These are phyloP conservation scores for Cubamyces lactineus DNA, from an alignment of 768 basidiomycete genomes.

Conservation along the genomic window DNA sequence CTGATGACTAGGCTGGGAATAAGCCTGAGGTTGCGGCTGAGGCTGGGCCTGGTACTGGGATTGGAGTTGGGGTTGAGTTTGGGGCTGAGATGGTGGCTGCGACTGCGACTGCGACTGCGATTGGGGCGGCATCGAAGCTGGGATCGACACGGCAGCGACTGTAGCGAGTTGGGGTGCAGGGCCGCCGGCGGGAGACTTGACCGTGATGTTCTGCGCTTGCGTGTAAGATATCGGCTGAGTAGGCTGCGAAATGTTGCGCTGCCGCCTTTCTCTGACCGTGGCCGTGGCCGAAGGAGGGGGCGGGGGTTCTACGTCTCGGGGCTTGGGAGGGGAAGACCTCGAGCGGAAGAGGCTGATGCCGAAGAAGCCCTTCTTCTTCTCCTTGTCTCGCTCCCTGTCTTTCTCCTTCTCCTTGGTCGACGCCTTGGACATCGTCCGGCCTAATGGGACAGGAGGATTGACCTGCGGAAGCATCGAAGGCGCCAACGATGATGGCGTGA, in stretches of 20 bases:
- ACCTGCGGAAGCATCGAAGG: conserved; percentile 32
- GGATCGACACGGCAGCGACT: conserved; percentile 9
- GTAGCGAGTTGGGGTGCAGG: conserved; percentile 16
- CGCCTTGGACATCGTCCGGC: conserved; percentile 36
- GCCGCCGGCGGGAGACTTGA: conserved; percentile 4
- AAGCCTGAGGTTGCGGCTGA: conserved; percentile 4
- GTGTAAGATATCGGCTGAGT: conserved; percentile 6
- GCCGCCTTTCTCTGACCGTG: conserved; percentile 15
- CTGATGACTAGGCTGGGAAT: neutral
- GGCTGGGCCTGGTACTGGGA: neutral
- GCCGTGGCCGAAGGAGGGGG: conserved; percentile 7
- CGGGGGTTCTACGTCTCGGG: conserved; percentile 20
- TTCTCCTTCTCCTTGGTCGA: conserved; percentile 15
- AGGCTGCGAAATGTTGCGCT: conserved; percentile 21
- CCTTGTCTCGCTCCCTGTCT: conserved; percentile 27
- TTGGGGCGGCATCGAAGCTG: conserved; percentile 16
- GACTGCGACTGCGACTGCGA: neutral
- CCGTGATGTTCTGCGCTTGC: neutral
- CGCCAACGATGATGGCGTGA: conserved; percentile 68
- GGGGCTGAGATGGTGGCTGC: neutral
- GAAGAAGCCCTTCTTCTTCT: conserved; percentile 39
- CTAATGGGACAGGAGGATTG: conserved; percentile 13
- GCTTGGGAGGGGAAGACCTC: conserved; percentile 33
- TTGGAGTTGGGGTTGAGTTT: neutral
- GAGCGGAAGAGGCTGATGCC: conserved; percentile 37